Percentiles rank a stretch among this genome's conserved stretches.
Conservation (phyloP, 192 early-diverging fungal genomes). For the Linderina pennispora region DNA sequence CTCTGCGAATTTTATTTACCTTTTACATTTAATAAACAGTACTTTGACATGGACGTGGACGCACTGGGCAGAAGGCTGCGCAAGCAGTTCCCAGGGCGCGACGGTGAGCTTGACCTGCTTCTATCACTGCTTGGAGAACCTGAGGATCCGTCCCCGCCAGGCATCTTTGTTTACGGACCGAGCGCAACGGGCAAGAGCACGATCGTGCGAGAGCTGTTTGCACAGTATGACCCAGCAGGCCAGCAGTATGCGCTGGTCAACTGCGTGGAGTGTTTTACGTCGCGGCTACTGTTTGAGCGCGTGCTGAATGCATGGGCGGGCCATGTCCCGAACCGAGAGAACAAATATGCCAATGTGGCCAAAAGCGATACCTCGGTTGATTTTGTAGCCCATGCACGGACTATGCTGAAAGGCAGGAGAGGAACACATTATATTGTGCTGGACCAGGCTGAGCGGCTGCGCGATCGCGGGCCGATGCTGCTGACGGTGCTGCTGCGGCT, state of each 20-base stretch:
- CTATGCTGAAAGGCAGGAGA: constrained; percentile 8
- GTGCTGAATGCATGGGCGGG: constrained; percentile 60
- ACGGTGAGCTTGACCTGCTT: constrained; percentile 29
- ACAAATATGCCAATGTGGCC: constrained; percentile 41
- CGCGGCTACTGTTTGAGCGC: constrained; percentile 73
- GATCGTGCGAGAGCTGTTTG: constrained; percentile 34
- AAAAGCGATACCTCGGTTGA: constrained; percentile 66
- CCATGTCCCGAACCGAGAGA: constrained; percentile 41
- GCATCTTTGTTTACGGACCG: constrained; percentile 53
- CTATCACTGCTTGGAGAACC: constrained; percentile 30
- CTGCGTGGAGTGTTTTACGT: constrained; percentile 71
- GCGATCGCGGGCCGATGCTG: constrained; percentile 60
- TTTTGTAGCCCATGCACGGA: constrained; percentile 51
- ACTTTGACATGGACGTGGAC: too few species aligned
- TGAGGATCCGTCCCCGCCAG: constrained; percentile 30
- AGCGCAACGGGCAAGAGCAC: constrained; percentile 56
- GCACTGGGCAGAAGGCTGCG: too few species aligned
- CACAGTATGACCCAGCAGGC: constrained; percentile 13
- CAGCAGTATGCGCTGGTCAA: constrained; percentile 51
- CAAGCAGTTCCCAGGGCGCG: constrained; percentile 32
- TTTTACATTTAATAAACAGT: too few species aligned
- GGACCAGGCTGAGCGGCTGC: constrained; percentile 75
- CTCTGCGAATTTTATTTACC: not conserved
- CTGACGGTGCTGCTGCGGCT: constrained; percentile 66
- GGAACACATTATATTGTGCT: constrained; percentile 51